phyloP scores from a whole-genome alignment of 208 protist genomes.

The Trypanosomatidae sp. region DNA sequence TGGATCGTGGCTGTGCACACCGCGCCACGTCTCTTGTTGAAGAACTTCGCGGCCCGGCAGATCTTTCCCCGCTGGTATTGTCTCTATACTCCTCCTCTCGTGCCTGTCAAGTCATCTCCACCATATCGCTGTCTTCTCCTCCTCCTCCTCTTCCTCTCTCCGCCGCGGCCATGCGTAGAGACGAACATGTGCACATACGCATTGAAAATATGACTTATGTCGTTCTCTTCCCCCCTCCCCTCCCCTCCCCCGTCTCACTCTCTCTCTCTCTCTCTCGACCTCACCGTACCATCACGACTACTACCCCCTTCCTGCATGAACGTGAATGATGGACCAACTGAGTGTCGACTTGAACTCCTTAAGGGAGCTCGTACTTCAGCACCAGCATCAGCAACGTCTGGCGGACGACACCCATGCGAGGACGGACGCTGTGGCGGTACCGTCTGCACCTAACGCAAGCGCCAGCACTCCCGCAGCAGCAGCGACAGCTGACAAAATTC shows the following conservation, averaged over 20 bases:
- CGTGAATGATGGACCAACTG: not conserved
- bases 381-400: constrained; percentile 8
- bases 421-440: not conserved
- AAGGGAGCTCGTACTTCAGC: constrained; percentile 7
- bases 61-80: not conserved
- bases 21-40: not conserved
- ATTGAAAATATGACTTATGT: not conserved
- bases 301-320: not conserved
- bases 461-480: not conserved
- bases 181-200: constrained; percentile 8
- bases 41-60: not conserved
- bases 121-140: not conserved
- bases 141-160: not conserved
- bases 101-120: not conserved
- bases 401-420: not conserved
- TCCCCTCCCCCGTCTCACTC: not conserved
- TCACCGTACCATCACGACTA: not conserved
- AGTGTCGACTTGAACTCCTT: constrained; percentile 2
- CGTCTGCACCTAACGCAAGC: not conserved
- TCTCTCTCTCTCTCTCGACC: not conserved
- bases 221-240: not conserved
- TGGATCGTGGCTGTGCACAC: not conserved
- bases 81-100: not conserved
- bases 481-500: not conserved
- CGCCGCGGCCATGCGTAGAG: not conserved